phyloP scores from a whole-genome alignment of 2,329 filamentous ascomycete genomes.

The Knufia petricola region DNA sequence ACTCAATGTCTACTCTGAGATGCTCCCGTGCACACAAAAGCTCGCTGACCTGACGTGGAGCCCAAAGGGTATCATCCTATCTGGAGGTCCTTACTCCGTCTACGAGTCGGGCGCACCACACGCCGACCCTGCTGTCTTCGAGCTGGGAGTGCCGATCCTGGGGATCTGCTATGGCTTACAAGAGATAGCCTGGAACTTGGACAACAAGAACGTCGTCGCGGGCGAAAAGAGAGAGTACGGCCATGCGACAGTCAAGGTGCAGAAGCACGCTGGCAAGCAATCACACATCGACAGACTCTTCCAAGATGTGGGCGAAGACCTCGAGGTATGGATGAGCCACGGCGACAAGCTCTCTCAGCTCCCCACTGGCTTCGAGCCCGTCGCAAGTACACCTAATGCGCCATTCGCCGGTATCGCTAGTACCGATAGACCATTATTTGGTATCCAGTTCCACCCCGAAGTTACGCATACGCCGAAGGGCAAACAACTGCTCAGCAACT shows the following conservation, averaged over 20 bases:
- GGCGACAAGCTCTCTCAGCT: slow-evolving; percentile 72
- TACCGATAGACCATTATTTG: slow-evolving; percentile 57
- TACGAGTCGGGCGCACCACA: slow-evolving; percentile 71
- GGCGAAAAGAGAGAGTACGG: slow-evolving; percentile 64
- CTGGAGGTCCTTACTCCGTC: slow-evolving; percentile 65
- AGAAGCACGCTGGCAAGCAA: slow-evolving; percentile 44
- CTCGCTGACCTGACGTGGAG: slow-evolving; percentile 65
- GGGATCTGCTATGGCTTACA: slow-evolving; percentile 56
- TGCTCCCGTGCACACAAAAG: slow-evolving; percentile 81
- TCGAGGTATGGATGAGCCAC: slow-evolving; percentile 79
- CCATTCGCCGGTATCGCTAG: slow-evolving; percentile 63
- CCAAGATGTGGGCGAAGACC: slow-evolving; percentile 58
- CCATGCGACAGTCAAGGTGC: slow-evolving; percentile 55
- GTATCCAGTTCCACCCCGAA: slow-evolving; percentile 86
- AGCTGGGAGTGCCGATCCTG: slow-evolving; percentile 55
- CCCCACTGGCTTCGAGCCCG: slow-evolving; percentile 61
- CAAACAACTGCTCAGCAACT: slow-evolving; percentile 66
- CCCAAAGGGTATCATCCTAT: slow-evolving; percentile 75
- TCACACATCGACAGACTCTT: slow-evolving; percentile 70
- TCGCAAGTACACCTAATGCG: slow-evolving; percentile 67
- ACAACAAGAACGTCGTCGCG: slow-evolving; percentile 55
- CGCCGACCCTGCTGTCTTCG: slow-evolving; percentile 72
- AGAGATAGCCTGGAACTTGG: slow-evolving; percentile 62
- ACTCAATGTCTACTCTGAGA: slow-evolving; percentile 75
- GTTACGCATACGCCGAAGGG: slow-evolving; percentile 65